Evolutionary conservation across 2,329 filamentous ascomycete genomes (phyloP), one percentile per base, ranked within the genome.

Genomic region (Aulographum hederae): DNA sequence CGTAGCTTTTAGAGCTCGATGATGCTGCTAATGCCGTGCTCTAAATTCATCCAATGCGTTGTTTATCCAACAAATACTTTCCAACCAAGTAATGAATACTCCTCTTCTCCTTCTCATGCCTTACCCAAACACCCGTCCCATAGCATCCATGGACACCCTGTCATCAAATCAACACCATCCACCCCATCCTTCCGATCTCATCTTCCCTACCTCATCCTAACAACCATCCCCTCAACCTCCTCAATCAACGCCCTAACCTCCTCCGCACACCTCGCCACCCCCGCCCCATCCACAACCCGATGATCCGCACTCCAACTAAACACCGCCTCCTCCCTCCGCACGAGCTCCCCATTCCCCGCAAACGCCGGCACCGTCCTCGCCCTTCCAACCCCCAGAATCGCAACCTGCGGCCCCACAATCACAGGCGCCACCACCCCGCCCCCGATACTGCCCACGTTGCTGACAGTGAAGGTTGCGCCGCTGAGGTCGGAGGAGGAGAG

Each of bases 231-330:
- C 48, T 85, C 84, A 4, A 86, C 81, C 46, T 80, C 72, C 58
- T 95, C 85, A 25, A 95, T 67, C 42, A 79, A 71, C 32, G 63
- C 62, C 43, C 73, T 72, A 15, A 95, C 78, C 38, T 77, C 67
- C 45, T 85, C 82, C 10, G 82, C 84, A 51, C 86, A 86, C 41
- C 85, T 68, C 14, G 89, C 89, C 69, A 93, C 82, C 37, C 85
- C 93, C 29, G 86, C 86, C 2, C 89, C 89, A 54, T 98, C 89
- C 29, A 95, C 73, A 33, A 95, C 79, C 14, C 89, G 65, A 55
- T 98, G 89, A 54, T 95, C 85, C 4, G 86, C 86, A 51, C 80
- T 86, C 86, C 86, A 95, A 56, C 85, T 95, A 44, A 95, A 82
- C 48, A 91, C 84, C 50, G 77, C 76, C 38, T 91, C 67, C 46